Conservation (phyloP, 2,329 filamentous ascomycete genomes). For the Colletotrichum nymphaeae region DNA sequence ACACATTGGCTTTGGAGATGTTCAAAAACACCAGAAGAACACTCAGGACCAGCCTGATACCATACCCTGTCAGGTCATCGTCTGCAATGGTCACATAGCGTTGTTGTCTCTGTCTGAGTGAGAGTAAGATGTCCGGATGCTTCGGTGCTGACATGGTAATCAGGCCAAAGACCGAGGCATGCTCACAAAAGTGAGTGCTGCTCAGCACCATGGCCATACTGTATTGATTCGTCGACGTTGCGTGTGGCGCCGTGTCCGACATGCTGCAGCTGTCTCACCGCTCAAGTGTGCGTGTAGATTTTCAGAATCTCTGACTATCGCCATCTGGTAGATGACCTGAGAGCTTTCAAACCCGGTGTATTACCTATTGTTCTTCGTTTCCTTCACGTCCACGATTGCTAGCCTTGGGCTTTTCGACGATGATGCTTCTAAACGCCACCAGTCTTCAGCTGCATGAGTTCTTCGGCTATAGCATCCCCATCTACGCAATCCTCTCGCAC, state of each 20-base stretch:
- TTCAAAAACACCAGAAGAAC: background rate
- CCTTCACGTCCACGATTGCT: background rate
- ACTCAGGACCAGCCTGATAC: background rate
- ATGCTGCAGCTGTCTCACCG: background rate
- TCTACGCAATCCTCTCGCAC: conserved; percentile 47
- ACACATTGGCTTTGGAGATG: background rate
- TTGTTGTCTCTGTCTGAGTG: background rate
- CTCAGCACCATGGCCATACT: background rate
- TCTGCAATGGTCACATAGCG: background rate
- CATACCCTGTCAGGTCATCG: background rate
- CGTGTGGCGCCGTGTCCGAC: background rate
- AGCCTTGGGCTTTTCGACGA: conserved; percentile 6
- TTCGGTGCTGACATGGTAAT: background rate
- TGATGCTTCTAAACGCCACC: conserved; percentile 41
- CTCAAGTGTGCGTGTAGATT: background rate
- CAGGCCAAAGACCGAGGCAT: background rate
- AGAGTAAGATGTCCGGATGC: background rate
- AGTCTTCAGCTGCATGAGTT: conserved; percentile 38
- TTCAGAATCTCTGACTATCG: background rate
- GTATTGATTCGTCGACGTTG: background rate
- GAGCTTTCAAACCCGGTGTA: no score
- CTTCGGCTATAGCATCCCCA: conserved; percentile 38
- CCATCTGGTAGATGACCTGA: no score
- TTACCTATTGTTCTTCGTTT: no score
- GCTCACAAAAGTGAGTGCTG: background rate